Percentiles rank a stretch among this genome's conserved stretches.
phyloP scores from a whole-genome alignment of 208 protist genomes.

The Acanthamoeba royreba region DNA sequence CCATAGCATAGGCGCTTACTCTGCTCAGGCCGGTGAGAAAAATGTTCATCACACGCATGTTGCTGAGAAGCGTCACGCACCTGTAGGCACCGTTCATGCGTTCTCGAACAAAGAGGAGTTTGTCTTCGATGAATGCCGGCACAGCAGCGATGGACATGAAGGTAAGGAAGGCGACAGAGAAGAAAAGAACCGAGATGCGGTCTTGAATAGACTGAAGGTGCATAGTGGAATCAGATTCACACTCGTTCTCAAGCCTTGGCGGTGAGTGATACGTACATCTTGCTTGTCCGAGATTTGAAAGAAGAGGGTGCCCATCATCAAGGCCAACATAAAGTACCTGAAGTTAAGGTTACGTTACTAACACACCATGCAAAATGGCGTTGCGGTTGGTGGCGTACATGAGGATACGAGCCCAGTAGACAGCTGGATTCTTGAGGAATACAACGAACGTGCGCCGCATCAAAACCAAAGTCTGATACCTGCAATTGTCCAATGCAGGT shows the following conservation, averaged over 20 bases:
- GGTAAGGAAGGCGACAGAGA: constrained; percentile 30
- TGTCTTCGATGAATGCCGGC: constrained; percentile 32
- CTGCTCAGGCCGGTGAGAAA: neutral
- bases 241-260: neutral
- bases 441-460: neutral
- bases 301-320: constrained; percentile 36
- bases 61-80: neutral
- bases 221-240: neutral
- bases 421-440: neutral
- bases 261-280: neutral
- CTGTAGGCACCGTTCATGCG: constrained; percentile 39
- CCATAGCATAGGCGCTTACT: constrained; percentile 17
- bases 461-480: neutral
- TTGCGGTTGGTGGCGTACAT: neutral
- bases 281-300: neutral
- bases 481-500: neutral
- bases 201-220: neutral
- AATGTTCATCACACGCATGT: neutral
- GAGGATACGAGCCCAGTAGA: neutral
- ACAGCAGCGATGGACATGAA: constrained; percentile 47
- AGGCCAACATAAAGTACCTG: neutral
- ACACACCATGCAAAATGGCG: too few relatives aligned
- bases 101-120: constrained; percentile 2
- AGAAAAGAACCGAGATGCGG: constrained; percentile 33
- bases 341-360: neutral